Base-by-base conservation (phyloP, 1,284 basidiomycete genomes). In the Austroboletus novae-zelandiae region DNA sequence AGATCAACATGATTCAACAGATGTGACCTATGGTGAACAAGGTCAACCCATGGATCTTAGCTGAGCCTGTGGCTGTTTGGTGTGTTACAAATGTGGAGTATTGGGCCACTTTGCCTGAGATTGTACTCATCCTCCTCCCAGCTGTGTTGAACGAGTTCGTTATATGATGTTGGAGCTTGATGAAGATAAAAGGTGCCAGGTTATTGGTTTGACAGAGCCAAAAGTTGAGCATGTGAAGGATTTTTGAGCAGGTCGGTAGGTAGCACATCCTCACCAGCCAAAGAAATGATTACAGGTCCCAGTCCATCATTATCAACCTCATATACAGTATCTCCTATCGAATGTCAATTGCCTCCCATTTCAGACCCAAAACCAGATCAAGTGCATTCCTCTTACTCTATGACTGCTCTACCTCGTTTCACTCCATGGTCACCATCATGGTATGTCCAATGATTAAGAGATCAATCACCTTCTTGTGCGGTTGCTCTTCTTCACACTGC, bases 31-130 rank as follows among this genome's bases (percentile, higher is more conserved):
- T 32, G 41, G 30, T 10, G 39, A 39, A 25, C 31, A 17, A 34
- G 45, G 45, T 17, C 45, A 47, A 20, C 45, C 45, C 4, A 47
- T 47, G 45, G 45, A 47, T 13, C 6, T 47, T 18, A 10, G 31
- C 2, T 13, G 15, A 13, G 20, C 18, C 14, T 4, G 31, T 11
- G 3, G 30, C 2, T 14, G 20, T 13, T 8, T 6, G 7, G 20
- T 41, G n/a, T n/a, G n/a, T n/a, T n/a, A n/a, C n/a, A n/a, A n/a
- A n/a, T n/a, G n/a, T n/a, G n/a, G n/a, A n/a, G 0, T 47, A 39
- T 6, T 47, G 34, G 45, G 39, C 10, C 39, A 47, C 17, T 35
- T 47, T 17, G 6, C 23, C 4, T 4, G 30, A 9, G 10, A 47
- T 2, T 47, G 45, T 20, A 7, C 10, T 7, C 14, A 47, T 1